These are phyloP conservation scores for Oenanthe javanica DNA, from an alignment of 140 eudicot species.

Conservation along the genomic window DNA sequence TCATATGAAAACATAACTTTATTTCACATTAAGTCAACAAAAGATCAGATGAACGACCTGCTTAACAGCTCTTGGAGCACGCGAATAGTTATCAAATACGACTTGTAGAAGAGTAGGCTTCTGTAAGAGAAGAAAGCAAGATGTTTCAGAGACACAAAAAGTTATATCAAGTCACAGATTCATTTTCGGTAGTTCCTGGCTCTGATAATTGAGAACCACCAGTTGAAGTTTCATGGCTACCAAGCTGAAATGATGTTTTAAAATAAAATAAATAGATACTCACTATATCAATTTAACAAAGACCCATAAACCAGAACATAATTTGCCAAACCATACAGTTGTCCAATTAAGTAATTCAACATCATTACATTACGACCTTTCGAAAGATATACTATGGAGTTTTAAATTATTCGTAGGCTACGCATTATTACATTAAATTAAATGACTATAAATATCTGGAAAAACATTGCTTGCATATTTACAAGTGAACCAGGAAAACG, in stretches of 20 bases:
- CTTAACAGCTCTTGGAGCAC: conserved; percentile 70
- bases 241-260: conserved; percentile 34
- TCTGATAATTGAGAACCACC: conserved; percentile 79
- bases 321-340: background rate
- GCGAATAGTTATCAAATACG: conserved; percentile 67
- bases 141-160: background rate
- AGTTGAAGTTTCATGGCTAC: conserved; percentile 63
- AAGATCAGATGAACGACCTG: conserved; percentile 47
- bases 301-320: background rate
- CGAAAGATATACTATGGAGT: no score
- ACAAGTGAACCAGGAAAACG: no score
- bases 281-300: background rate
- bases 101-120: conserved; percentile 84
- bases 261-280: background rate
- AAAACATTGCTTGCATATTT: no score
- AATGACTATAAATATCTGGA: no score
- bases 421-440: no score
- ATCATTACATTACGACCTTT: background rate
- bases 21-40: background rate
- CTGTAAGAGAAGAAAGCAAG: conserved; percentile 33
- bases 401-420: no score
- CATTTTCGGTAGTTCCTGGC: conserved; percentile 43
- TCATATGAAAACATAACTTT: background rate
- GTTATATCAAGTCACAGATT: no score
- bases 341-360: no score